phyloP scores from a whole-genome alignment of 2,329 filamentous ascomycete genomes.

The Stachybotrys chartarum region DNA sequence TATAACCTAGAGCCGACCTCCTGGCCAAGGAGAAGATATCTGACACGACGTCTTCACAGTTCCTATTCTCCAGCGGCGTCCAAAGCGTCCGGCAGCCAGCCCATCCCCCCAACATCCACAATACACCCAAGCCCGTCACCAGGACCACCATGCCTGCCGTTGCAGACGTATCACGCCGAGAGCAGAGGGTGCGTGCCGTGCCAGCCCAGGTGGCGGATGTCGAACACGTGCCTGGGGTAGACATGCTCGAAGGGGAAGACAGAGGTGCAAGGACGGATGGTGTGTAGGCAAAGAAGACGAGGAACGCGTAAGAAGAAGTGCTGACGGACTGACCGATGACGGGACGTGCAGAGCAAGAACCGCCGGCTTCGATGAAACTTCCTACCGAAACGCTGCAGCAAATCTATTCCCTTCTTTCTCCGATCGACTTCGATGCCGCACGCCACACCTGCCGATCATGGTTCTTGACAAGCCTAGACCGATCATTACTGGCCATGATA shows the following conservation, averaged over 20 bases:
- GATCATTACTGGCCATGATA: constrained; percentile 42
- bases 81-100: constrained; percentile 7
- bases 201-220: constrained; percentile 6
- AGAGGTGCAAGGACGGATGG: neutral
- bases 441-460: constrained; percentile 52
- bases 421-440: constrained; percentile 48
- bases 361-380: constrained; percentile 17
- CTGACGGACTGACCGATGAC: no score
- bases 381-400: constrained; percentile 29
- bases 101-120: no score
- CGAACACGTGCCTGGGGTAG: constrained; percentile 6
- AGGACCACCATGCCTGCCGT: neutral
- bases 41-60: constrained; percentile 19
- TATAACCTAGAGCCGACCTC: constrained; percentile 1
- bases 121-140: no score
- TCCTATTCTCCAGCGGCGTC: constrained; percentile 17
- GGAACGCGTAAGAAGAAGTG: no score
- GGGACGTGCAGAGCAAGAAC: constrained; percentile 2
- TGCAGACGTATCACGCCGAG: constrained; percentile 2
- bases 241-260: neutral
- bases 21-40: constrained; percentile 2
- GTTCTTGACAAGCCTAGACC: constrained; percentile 51
- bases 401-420: constrained; percentile 24
- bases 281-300: neutral
- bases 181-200: constrained; percentile 6